Evolutionary conservation across 1,284 basidiomycete genomes (phyloP).

Genomic region (Apiotrichum akiyoshidainum): DNA sequence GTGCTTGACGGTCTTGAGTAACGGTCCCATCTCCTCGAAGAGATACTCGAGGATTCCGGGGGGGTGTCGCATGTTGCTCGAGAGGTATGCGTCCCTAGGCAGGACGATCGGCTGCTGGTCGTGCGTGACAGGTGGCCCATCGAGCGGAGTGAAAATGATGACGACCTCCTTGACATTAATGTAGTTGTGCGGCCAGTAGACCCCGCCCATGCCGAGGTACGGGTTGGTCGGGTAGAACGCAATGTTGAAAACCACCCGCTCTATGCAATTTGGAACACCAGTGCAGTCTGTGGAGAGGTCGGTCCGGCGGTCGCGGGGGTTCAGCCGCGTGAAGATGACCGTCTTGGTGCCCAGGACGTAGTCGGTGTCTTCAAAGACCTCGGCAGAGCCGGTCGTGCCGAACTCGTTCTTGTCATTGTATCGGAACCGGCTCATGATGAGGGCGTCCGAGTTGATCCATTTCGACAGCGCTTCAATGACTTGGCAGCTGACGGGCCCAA

Average conservation of each 20-base stretch:
- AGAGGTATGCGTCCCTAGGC: neutral
- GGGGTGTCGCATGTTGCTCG: neutral
- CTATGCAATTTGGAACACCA: neutral
- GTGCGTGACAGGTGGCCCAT: neutral
- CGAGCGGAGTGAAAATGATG: neutral
- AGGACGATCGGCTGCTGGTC: neutral
- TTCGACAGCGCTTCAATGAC: neutral
- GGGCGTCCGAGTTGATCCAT: neutral
- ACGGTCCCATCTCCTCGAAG: neutral
- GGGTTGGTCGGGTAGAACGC: neutral
- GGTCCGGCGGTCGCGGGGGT: neutral
- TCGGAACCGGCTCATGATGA: neutral
- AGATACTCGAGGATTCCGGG: neutral
- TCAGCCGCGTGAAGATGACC: neutral
- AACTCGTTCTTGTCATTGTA: neutral
- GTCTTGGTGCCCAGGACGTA: neutral
- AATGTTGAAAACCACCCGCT: neutral
- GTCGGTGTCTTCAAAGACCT: neutral
- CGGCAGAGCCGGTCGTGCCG: neutral
- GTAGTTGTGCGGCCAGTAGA: too few species aligned
- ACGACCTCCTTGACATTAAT: neutral
- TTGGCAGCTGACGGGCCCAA: neutral
- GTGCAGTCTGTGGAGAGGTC: neutral
- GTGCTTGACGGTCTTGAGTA: neutral
- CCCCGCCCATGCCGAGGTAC: neutral